These are phyloP conservation scores for Russula earlei DNA, from an alignment of 768 basidiomycete genomes.

Conservation along the genomic window DNA sequence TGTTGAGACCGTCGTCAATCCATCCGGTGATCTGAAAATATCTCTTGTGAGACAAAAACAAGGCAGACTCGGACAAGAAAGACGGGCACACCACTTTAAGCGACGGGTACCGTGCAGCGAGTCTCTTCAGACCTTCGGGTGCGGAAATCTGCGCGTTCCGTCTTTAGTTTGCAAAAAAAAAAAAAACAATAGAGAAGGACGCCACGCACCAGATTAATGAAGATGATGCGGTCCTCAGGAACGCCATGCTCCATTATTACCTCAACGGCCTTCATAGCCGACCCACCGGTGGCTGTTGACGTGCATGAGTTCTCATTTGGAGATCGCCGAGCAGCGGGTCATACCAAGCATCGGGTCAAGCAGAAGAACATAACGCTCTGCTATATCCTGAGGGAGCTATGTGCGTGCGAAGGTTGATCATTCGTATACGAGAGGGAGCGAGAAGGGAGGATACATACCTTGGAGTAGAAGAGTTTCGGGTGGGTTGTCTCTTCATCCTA, in stretches of 20 bases:
- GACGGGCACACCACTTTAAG: conserved; percentile 59
- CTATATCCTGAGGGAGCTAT: conserved; percentile 90
- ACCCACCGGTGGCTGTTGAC: conserved; percentile 79
- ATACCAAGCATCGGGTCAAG: conserved; percentile 96
- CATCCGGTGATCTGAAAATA: conserved; percentile 74
- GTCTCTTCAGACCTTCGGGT: conserved; percentile 79
- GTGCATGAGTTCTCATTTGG: conserved; percentile 19
- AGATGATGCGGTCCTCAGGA: conserved; percentile 89
- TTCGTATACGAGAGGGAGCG: background rate
- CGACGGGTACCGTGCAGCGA: conserved; percentile 65
- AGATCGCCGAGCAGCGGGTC: conserved; percentile 21
- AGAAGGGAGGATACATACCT: conserved; percentile 34
- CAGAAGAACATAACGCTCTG: conserved; percentile 82
- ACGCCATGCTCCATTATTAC: conserved; percentile 88
- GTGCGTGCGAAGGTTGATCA: background rate
- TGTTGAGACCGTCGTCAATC: conserved; percentile 90
- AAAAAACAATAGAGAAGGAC: conserved; percentile 2
- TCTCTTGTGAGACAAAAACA: background rate
- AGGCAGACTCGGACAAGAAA: background rate
- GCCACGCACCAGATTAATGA: conserved; percentile 73
- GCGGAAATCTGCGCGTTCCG: conserved; percentile 59
- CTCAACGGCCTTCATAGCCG: conserved; percentile 95
- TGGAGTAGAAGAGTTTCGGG: conserved; percentile 89
- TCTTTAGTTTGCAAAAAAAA: background rate
- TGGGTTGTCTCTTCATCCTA: conserved; percentile 92